Conservation (phyloP, 164 flowering plant genomes). For the Stephania cephalantha region DNA sequence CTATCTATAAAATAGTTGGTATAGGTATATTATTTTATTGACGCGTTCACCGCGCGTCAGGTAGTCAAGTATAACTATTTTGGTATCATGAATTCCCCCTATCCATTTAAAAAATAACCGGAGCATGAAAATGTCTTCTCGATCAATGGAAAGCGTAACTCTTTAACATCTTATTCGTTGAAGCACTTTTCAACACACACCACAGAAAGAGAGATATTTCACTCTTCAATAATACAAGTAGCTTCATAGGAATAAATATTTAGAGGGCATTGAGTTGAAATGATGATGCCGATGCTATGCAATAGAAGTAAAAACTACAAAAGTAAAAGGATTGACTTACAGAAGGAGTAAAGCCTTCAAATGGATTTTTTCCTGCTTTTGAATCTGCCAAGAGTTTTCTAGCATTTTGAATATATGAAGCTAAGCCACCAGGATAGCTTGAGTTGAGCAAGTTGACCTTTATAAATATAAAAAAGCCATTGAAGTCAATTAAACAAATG, state of each 20-base stretch:
- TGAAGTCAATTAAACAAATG: conserved; percentile 4
- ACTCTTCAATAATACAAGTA: neutral
- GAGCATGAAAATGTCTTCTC: no score
- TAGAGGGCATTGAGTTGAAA: neutral
- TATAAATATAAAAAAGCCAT: conserved; percentile 4
- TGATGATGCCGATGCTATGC: neutral
- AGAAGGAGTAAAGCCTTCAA: conserved; percentile 89
- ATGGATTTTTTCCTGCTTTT: conserved; percentile 91
- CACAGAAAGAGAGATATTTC: neutral
- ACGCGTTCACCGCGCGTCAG: no score
- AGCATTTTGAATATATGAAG: conserved; percentile 69
- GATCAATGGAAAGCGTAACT: neutral
- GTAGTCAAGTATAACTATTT: no score
- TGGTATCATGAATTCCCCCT: no score
- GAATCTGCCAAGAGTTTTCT: conserved; percentile 83
- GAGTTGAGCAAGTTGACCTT: conserved; percentile 64
- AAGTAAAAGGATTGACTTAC: conserved; percentile 41
- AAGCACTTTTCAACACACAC: neutral
- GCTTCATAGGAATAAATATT: neutral
- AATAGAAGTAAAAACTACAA: conserved; percentile 1
- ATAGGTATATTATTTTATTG: no score
- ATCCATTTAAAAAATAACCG: no score
- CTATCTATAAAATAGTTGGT: no score
- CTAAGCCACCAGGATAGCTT: conserved; percentile 88
- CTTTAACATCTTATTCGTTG: neutral